These are phyloP conservation scores for Wickerhamiella sorbophila DNA, from an alignment of 805 yeast species.

Conservation along the genomic window DNA sequence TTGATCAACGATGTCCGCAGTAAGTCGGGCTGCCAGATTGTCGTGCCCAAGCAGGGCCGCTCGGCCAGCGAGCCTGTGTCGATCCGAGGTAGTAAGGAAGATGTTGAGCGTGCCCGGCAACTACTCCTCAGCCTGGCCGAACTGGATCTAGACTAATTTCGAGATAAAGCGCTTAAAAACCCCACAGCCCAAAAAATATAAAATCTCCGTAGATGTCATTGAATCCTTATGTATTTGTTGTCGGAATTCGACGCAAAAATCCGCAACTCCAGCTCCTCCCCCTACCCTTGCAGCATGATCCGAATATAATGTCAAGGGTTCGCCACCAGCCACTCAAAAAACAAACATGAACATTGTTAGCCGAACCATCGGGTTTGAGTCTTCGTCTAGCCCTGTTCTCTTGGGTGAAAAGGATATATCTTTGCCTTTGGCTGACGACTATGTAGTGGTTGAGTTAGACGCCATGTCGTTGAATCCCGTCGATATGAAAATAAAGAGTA, in stretches of 20 bases:
- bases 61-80: slow-evolving; percentile 5
- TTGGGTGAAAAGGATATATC: slow-evolving; percentile 21
- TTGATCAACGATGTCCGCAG: slow-evolving; percentile 48
- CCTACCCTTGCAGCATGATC: too few species aligned
- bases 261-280: too few species aligned
- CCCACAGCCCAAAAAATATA: too few species aligned
- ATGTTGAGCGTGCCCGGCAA: background rate
- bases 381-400: background rate
- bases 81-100: background rate
- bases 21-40: slow-evolving; percentile 26
- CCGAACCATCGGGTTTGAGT: background rate
- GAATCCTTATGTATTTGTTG: too few species aligned
- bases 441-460: slow-evolving; percentile 41
- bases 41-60: slow-evolving; percentile 10
- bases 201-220: too few species aligned
- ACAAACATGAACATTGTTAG: slow-evolving; percentile 1
- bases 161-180: too few species aligned
- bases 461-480: slow-evolving; percentile 48
- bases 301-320: too few species aligned
- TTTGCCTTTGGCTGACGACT: slow-evolving; percentile 34
- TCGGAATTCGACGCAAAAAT: too few species aligned
- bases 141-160: background rate
- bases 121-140: background rate
- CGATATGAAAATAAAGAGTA: slow-evolving; percentile 31
- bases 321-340: too few species aligned